phyloP scores from a whole-genome alignment of 2,329 filamentous ascomycete genomes.

The Aspergillus sp. region DNA sequence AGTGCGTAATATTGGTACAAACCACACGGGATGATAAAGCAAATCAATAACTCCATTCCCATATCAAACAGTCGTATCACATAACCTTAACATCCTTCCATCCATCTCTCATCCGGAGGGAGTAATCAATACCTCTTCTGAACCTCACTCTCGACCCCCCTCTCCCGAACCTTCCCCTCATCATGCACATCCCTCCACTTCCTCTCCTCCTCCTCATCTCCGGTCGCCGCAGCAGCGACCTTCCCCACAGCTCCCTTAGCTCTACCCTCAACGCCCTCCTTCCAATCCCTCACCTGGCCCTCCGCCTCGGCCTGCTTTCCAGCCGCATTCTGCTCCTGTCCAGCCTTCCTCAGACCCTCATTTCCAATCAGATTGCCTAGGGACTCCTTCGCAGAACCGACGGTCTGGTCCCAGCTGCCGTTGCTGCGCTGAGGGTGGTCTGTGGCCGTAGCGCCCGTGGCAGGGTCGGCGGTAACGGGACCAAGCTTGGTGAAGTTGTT shows the following conservation, averaged over 20 bases:
- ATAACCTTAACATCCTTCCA: too few species aligned
- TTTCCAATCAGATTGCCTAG: constrained; percentile 74
- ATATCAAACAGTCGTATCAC: too few species aligned
- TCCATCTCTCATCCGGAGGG: too few species aligned
- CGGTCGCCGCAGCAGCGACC: constrained; percentile 70
- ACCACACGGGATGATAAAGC: too few species aligned
- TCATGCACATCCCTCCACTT: constrained; percentile 73
- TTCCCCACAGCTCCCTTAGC: constrained; percentile 70
- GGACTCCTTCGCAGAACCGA: constrained; percentile 82
- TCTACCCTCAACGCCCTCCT: constrained; percentile 67
- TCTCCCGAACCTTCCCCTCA: constrained; percentile 78
- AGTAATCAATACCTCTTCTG: constrained; percentile 55
- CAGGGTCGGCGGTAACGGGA: constrained; percentile 65
- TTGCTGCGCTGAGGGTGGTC: constrained; percentile 72
- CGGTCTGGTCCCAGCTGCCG: constrained; percentile 83
- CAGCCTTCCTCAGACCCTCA: constrained; percentile 72
- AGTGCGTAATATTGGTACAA: too few species aligned
- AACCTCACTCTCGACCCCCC: constrained; percentile 79
- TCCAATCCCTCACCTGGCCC: constrained; percentile 76
- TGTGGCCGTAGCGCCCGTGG: constrained; percentile 68
- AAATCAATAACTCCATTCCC: too few species aligned
- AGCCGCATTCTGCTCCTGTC: constrained; percentile 74
- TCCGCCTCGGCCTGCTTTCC: constrained; percentile 81
- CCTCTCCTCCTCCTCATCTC: constrained; percentile 65
- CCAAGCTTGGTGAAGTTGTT: constrained; percentile 69